Base-by-base conservation (phyloP, 2,329 filamentous ascomycete genomes). In the Cordyceps cicadae region DNA sequence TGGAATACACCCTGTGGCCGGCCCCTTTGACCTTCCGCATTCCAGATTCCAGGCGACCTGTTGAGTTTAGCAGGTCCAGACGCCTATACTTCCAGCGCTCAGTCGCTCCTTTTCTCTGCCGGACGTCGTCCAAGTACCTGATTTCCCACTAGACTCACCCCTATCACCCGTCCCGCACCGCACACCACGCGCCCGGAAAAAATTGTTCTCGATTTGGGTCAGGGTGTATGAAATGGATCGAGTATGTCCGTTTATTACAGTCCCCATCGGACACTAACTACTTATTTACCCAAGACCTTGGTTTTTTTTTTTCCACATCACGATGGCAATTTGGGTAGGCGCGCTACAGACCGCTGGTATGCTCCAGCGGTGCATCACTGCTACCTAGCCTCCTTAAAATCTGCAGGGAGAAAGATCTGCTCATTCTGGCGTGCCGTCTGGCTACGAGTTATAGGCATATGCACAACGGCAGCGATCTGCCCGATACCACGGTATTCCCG, bases 171-270 rank as follows among this genome's bases (percentile, higher is more conserved):
- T 48, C 45, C 50, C 29, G n/a, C 34, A 5, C 4, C 15, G 26
- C 50, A 37, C 29, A 37, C 50, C 50, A 39, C 32, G n/a, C n/a
- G 29, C 17, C 41, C 17, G 29, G 19, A 46, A 48, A 50, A 49
- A 57, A 26, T 57, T 45, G 43, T 49, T 57, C 32, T 57, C 54
- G 54, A 57, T 57, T 57, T 55, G 41, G 26, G 39, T 29, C 53
- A 55, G 53, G 53, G 53, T 57, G 54, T 57, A 50, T 39, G 45
- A 41, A 49, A 57, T 57, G 54, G 54, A 57, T 57, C 54, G 54
- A 54, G 54, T 45, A 50, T 57, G 32, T 50, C 54, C 54, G 54
- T 41, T 55, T 55, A 9, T 57, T 57, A 17, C 17, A 15, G 43
- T 29, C 54, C 37, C 54, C 54, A 56, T 56, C 43, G 29, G 29